Percentiles rank a stretch among this genome's conserved stretches.
phyloP scores from a whole-genome alignment of 176 grass and related monocot species.

The Phragmites australis region DNA sequence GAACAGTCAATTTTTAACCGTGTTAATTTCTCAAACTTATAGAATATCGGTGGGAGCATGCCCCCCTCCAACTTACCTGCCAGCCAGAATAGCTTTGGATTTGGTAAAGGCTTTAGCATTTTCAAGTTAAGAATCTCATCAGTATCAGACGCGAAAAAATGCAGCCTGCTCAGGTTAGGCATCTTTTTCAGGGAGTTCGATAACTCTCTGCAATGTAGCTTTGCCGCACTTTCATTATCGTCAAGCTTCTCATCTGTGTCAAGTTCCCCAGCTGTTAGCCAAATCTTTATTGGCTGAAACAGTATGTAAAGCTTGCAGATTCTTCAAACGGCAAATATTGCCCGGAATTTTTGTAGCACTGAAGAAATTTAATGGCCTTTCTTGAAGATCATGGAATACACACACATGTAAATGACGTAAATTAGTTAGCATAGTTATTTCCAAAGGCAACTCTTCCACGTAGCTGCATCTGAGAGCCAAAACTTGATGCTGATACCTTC shows the following conservation, averaged over 20 bases:
- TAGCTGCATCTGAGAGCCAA: conserved; percentile 33
- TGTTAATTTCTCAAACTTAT: conserved; percentile 31
- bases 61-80: conserved; percentile 38
- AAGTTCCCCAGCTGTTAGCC: conserved; percentile 39
- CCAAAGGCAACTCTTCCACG: conserved; percentile 34
- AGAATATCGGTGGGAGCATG: conserved; percentile 11
- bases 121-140: conserved; percentile 42
- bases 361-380: conserved; percentile 27
- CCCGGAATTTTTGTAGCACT: conserved; percentile 15
- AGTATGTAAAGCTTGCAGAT: conserved; percentile 32
- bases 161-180: conserved; percentile 32
- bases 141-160: not conserved
- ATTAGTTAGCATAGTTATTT: conserved; percentile 43
- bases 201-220: conserved; percentile 25
- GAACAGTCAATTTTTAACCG: conserved; percentile 37
- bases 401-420: conserved; percentile 40
- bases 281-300: conserved; percentile 40
- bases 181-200: conserved; percentile 42
- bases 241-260: conserved; percentile 38
- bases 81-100: conserved; percentile 19
- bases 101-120: conserved; percentile 20
- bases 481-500: conserved; percentile 49
- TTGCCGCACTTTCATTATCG: conserved; percentile 18
- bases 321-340: conserved; percentile 26
- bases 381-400: not conserved